Percentiles rank a stretch among this genome's conserved stretches.
Conservation (phyloP, 2,329 filamentous ascomycete genomes). For the Cladosporium sp. region DNA sequence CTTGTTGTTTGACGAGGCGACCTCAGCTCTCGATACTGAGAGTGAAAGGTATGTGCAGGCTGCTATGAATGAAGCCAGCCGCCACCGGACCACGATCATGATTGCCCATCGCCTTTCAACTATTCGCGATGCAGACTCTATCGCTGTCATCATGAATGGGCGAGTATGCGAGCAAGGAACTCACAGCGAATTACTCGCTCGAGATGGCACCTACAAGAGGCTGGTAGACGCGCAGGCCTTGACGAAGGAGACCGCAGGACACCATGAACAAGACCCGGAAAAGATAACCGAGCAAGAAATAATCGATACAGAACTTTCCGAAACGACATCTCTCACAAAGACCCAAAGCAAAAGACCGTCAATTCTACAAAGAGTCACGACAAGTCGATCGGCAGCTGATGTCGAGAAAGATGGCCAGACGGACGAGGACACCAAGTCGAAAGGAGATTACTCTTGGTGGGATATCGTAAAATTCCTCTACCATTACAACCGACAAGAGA, state of each 20-base stretch:
- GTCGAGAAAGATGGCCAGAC: background rate
- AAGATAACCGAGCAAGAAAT: conserved; percentile 26
- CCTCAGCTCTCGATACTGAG: conserved; percentile 60
- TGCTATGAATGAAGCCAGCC: conserved; percentile 55
- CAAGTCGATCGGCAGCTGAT: background rate
- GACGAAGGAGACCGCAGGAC: conserved; percentile 8
- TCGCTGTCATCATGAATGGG: conserved; percentile 70
- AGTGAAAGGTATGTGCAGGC: conserved; percentile 46
- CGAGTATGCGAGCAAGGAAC: conserved; percentile 69
- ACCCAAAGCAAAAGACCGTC: background rate
- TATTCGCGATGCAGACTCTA: conserved; percentile 72
- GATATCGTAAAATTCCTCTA: conserved; percentile 54
- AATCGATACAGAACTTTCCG: conserved; percentile 25
- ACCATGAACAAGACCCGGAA: conserved; percentile 18
- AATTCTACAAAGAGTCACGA: background rate
- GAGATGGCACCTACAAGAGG: conserved; percentile 40
- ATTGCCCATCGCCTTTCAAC: conserved; percentile 74
- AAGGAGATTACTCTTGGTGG: conserved; percentile 36
- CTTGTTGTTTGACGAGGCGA: conserved; percentile 72
- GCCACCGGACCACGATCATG: conserved; percentile 66
- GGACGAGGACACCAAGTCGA: conserved; percentile 18
- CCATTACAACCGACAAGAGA: conserved; percentile 70
- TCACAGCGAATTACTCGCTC: conserved; percentile 62
- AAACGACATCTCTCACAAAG: background rate
- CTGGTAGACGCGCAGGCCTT: conserved; percentile 34